phyloP scores from a whole-genome alignment of 2,329 filamentous ascomycete genomes.

The Chaetomiaceae sp. region DNA sequence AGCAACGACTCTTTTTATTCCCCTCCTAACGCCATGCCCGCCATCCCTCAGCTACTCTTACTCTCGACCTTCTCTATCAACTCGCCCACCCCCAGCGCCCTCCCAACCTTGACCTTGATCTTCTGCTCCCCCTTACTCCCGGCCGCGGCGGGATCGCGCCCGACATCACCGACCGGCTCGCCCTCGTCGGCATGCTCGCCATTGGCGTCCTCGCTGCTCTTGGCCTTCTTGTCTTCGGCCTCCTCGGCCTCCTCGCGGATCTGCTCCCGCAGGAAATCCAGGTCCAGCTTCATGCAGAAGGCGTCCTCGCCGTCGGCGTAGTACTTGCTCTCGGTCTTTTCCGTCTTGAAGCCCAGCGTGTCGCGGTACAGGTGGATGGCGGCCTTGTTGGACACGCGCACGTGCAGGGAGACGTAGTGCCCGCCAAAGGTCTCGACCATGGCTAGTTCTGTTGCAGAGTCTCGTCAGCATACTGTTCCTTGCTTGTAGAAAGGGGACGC shows the following conservation, averaged over 20 bases:
- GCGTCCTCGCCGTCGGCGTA: constrained; percentile 98
- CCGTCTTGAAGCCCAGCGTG: constrained; percentile 82
- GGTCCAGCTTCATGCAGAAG: constrained; percentile 86
- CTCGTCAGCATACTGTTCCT: neutral
- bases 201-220: constrained; percentile 1
- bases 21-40: neutral
- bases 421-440: constrained; percentile 95
- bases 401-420: constrained; percentile 91
- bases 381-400: constrained; percentile 87
- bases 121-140: constrained; percentile 44
- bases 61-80: constrained; percentile 68
- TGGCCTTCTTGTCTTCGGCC: constrained; percentile 23
- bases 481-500: neutral
- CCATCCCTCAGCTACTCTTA: constrained; percentile 31
- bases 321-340: constrained; percentile 83
- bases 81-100: constrained; percentile 71
- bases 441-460: constrained; percentile 62
- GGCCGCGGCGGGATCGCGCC: constrained; percentile 38
- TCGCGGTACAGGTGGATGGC: constrained; percentile 90
- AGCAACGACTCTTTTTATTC: neutral
- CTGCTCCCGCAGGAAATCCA: constrained; percentile 55
- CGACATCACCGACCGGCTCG: constrained; percentile 50
- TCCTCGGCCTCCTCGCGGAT: constrained; percentile 38
- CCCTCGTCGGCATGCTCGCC: neutral
- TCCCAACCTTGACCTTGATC: constrained; percentile 81